Percentiles rank a stretch among this genome's conserved stretches.
Evolutionary conservation across 371 early-diverging fungal species (phyloP).

Genomic region (Lichtheimia hyalospora): DNA sequence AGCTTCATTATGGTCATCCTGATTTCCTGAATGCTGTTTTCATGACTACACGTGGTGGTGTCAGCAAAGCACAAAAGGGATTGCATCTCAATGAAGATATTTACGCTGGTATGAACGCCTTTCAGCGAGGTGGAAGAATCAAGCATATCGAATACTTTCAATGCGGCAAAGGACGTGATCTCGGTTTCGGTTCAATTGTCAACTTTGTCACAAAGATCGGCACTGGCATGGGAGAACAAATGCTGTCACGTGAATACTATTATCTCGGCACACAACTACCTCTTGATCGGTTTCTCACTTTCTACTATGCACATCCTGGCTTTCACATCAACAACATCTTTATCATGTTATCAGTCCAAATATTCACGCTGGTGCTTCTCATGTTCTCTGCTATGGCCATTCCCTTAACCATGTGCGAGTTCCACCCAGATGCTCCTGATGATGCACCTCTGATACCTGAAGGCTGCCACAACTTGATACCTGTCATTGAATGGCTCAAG

Average conservation of each 20-base stretch:
- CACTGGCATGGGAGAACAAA: slow-evolving; percentile 92
- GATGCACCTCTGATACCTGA: slow-evolving; percentile 44
- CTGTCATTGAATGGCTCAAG: slow-evolving; percentile 78
- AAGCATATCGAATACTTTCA: slow-evolving; percentile 92
- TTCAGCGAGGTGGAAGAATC: slow-evolving; percentile 83
- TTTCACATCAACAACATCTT: slow-evolving; percentile 92
- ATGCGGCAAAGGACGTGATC: slow-evolving; percentile 91
- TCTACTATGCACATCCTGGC: slow-evolving; percentile 88
- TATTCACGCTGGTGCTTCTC: slow-evolving; percentile 82
- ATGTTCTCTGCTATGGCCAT: slow-evolving; percentile 67
- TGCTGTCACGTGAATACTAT: slow-evolving; percentile 89
- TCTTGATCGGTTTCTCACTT: slow-evolving; percentile 83
- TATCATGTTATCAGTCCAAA: slow-evolving; percentile 84
- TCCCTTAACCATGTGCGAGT: slow-evolving; percentile 52
- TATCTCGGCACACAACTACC: slow-evolving; percentile 84
- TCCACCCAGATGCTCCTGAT: slow-evolving; percentile 40
- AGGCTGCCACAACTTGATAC: slow-evolving; percentile 71
- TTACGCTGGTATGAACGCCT: slow-evolving; percentile 91
- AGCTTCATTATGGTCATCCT: slow-evolving; percentile 89
- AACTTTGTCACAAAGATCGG: slow-evolving; percentile 91
- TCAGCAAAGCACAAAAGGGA: slow-evolving; percentile 90
- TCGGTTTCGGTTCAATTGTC: slow-evolving; percentile 87
- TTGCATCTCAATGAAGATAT: slow-evolving; percentile 93
- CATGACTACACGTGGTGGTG: slow-evolving; percentile 88
- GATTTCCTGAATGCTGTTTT: slow-evolving; percentile 89